These are phyloP conservation scores for Blechomonas ayalai DNA, from an alignment of 208 protist species.

Conservation along the genomic window DNA sequence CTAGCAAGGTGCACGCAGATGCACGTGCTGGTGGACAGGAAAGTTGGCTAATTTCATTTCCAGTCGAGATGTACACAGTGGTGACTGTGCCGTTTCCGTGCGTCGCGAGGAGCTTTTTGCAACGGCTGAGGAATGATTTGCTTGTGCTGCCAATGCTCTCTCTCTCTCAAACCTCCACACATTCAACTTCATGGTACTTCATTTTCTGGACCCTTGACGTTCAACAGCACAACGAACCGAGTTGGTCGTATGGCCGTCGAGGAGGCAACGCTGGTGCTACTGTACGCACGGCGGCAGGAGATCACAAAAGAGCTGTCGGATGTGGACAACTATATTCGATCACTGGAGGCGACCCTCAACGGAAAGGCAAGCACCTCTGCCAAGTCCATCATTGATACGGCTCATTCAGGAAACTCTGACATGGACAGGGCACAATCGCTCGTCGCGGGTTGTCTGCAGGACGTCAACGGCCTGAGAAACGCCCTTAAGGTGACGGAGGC, in stretches of 20 bases:
- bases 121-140: too few relatives aligned
- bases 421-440: slow-evolving; percentile 37
- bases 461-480: slow-evolving; percentile 61
- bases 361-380: slow-evolving; percentile 17
- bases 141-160: slow-evolving; percentile 3
- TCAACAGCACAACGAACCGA: too few relatives aligned
- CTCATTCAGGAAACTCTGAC: slow-evolving; percentile 27
- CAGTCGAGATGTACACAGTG: too few relatives aligned
- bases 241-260: slow-evolving; percentile 35
- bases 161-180: slow-evolving; percentile 3
- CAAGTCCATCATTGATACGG: slow-evolving; percentile 20
- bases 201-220: too few relatives aligned
- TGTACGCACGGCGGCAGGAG: slow-evolving; percentile 70
- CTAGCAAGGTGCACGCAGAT: too few relatives aligned
- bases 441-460: slow-evolving; percentile 46
- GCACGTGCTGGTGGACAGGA: too few relatives aligned
- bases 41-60: too few relatives aligned
- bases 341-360: slow-evolving; percentile 52
- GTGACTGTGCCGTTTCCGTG: too few relatives aligned
- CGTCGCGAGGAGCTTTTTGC: too few relatives aligned
- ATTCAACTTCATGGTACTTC: too few relatives aligned
- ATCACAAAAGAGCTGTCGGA: slow-evolving; percentile 75
- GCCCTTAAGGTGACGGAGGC: slow-evolving; percentile 67
- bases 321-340: slow-evolving; percentile 59
- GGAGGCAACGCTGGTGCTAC: slow-evolving; percentile 53